A percentile compares a stretch with the other conserved stretches of the same genome.
Conservation (phyloP, 108 stramenopile genomes). For the Phaeodactylum tricornutum region DNA sequence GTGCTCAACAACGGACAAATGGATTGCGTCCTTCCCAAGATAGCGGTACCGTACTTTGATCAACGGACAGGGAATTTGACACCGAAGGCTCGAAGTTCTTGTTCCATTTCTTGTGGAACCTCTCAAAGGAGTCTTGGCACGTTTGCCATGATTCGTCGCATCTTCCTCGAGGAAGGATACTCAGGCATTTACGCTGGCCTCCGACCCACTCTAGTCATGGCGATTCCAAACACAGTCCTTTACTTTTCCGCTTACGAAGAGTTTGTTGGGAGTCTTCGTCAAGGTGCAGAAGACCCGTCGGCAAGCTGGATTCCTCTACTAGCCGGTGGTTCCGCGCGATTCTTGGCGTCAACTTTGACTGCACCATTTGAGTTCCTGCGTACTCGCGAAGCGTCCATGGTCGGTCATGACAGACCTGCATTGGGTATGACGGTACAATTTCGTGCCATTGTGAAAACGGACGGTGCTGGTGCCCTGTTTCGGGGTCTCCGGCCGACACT, state of each 20-base stretch:
- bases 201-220: conserved; percentile 71
- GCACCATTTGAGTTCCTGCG: conserved; percentile 87
- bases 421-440: conserved; percentile 45
- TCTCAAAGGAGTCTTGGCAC: conserved; percentile 16
- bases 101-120: not conserved
- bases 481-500: conserved; percentile 77
- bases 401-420: not conserved
- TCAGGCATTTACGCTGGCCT: conserved; percentile 81
- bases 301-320: conserved; percentile 38
- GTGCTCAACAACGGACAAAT: conserved; percentile 51
- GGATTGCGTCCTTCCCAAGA: conserved; percentile 41
- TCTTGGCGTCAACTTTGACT: conserved; percentile 67
- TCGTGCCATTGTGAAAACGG: conserved; percentile 26
- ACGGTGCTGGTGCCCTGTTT: conserved; percentile 61
- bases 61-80: conserved; percentile 10
- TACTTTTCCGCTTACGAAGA: conserved; percentile 90
- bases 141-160: conserved; percentile 32
- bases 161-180: conserved; percentile 53
- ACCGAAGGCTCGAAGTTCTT: conserved; percentile 4
- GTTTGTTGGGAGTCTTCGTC: conserved; percentile 14
- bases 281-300: not conserved
- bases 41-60: conserved; percentile 33
- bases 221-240: conserved; percentile 83
- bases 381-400: conserved; percentile 49
- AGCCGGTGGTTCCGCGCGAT: conserved; percentile 69